phyloP scores from a whole-genome alignment of 2,329 filamentous ascomycete species.

The Escovopsis sp. region DNA sequence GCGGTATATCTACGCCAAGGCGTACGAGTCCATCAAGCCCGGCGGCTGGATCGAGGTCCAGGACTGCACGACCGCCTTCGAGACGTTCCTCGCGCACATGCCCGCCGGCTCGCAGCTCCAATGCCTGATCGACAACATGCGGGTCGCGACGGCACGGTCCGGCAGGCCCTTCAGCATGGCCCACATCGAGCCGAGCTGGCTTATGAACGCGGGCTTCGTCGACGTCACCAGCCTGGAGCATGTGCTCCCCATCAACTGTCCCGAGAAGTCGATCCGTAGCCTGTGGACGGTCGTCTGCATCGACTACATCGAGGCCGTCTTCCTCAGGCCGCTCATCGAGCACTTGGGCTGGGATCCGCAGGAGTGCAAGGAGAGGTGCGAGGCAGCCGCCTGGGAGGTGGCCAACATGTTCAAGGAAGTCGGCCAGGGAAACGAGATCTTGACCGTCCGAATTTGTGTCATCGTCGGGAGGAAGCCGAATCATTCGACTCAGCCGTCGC shows the following conservation, averaged over 20 bases:
- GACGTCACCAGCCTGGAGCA: slow-evolving; percentile 33
- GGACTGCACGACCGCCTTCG: slow-evolving; percentile 23
- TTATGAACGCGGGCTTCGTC: slow-evolving; percentile 35
- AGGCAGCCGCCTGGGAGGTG: slow-evolving; percentile 31
- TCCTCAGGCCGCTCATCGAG: slow-evolving; percentile 34
- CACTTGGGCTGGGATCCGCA: slow-evolving; percentile 37
- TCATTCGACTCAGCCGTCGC: slow-evolving; percentile 8
- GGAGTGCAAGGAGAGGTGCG: slow-evolving; percentile 30
- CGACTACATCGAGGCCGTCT: slow-evolving; percentile 33
- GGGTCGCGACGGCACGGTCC: slow-evolving; percentile 26
- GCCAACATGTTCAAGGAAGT: slow-evolving; percentile 30
- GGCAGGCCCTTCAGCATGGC: slow-evolving; percentile 29
- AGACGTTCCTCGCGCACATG: slow-evolving; percentile 24
- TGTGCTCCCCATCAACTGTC: slow-evolving; percentile 30
- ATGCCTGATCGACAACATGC: slow-evolving; percentile 24
- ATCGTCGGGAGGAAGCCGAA: slow-evolving; percentile 35
- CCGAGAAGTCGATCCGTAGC: slow-evolving; percentile 31
- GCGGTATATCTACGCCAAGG: slow-evolving; percentile 36
- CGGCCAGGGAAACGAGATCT: slow-evolving; percentile 23
- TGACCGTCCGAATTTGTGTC: slow-evolving; percentile 32
- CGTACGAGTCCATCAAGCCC: slow-evolving; percentile 36
- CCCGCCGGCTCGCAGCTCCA: slow-evolving; percentile 29
- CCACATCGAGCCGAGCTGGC: slow-evolving; percentile 29
- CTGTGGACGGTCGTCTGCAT: slow-evolving; percentile 38
- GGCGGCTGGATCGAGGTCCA: slow-evolving; percentile 42